Percentiles rank a stretch among this genome's conserved stretches.
Conservation (phyloP, 805 yeast genomes). For the Vanderwaltozyma polyspora region DNA sequence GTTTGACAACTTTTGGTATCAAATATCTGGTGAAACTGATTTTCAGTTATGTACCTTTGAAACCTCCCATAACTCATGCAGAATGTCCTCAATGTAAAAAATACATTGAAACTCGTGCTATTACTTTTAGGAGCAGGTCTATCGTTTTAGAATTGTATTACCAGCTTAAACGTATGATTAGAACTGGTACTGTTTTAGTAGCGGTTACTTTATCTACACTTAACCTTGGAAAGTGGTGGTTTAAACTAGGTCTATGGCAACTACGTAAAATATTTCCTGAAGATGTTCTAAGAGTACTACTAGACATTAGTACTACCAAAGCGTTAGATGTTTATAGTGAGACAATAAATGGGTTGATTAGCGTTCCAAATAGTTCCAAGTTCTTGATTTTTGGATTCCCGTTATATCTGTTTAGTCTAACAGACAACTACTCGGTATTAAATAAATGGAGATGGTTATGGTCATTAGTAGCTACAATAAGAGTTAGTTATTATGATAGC, state of each 20-base stretch:
- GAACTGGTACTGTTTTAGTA: slow-evolving; percentile 3
- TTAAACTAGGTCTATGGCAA: slow-evolving; percentile 20
- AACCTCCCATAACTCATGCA: slow-evolving; percentile 5
- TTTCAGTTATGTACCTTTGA: neutral
- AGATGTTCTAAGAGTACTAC: slow-evolving; percentile 10
- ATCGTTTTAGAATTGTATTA: slow-evolving; percentile 1
- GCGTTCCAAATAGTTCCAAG: slow-evolving; percentile 11
- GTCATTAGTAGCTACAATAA: slow-evolving; percentile 7
- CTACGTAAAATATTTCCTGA: slow-evolving; percentile 21
- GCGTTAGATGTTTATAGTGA: slow-evolving; percentile 20
- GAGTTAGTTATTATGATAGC: slow-evolving; percentile 5
- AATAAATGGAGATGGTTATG: slow-evolving; percentile 11
- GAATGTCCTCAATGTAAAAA: slow-evolving; percentile 17
- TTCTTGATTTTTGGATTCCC: slow-evolving; percentile 16
- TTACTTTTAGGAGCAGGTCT: slow-evolving; percentile 2
- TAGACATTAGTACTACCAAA: slow-evolving; percentile 19
- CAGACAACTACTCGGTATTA: slow-evolving; percentile 3
- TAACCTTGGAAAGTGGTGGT: slow-evolving; percentile 14
- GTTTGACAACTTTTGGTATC: slow-evolving; percentile 5
- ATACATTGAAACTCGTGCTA: slow-evolving; percentile 1
- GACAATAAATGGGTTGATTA: slow-evolving; percentile 12
- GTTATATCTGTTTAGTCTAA: slow-evolving; percentile 6
- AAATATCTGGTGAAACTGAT: slow-evolving; percentile 1
- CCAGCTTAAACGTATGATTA: slow-evolving; percentile 1
- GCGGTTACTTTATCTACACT: neutral